A percentile compares a stretch with the other conserved stretches of the same genome.
phyloP scores from a whole-genome alignment of 2,329 filamentous ascomycete species.

The Aspergillus sp. region DNA sequence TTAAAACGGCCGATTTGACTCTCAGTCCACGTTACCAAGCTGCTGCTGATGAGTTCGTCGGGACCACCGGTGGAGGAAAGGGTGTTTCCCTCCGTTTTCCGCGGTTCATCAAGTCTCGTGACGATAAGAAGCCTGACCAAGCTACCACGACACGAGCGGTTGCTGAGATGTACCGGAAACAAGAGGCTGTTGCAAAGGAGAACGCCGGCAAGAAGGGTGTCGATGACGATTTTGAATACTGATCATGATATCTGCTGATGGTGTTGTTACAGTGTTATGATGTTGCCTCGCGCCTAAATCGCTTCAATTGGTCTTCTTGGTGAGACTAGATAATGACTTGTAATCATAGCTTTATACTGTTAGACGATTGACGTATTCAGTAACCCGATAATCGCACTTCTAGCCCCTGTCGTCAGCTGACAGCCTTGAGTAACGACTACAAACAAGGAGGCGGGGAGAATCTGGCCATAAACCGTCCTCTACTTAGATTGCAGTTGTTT shows the following conservation, averaged over 20 bases:
- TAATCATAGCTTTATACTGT: too few relatives aligned
- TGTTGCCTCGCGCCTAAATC: too few relatives aligned
- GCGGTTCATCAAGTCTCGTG: constrained; percentile 80
- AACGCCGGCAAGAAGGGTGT: constrained; percentile 81
- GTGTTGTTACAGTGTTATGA: too few relatives aligned
- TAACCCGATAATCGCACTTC: too few relatives aligned
- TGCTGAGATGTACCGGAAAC: constrained; percentile 93
- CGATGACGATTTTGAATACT: constrained; percentile 99
- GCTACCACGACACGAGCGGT: constrained; percentile 80
- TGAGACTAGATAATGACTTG: too few relatives aligned
- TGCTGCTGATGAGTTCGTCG: constrained; percentile 74
- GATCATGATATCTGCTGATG: not conserved
- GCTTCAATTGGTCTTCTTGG: too few relatives aligned
- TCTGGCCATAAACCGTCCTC: too few relatives aligned
- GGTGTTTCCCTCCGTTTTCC: constrained; percentile 89
- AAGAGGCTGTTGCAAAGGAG: constrained; percentile 81
- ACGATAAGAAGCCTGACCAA: constrained; percentile 92
- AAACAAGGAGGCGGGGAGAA: too few relatives aligned
- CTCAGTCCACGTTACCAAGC: constrained; percentile 89
- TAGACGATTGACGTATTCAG: too few relatives aligned
- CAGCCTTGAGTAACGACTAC: too few relatives aligned
- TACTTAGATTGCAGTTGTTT: too few relatives aligned
- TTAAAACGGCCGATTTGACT: constrained; percentile 92
- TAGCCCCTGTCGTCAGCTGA: too few relatives aligned
- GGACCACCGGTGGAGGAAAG: constrained; percentile 59